A percentile compares a stretch with the other conserved stretches of the same genome.
Conservation (phyloP, 306 rosid species). For the Begonia fuchsioides region DNA sequence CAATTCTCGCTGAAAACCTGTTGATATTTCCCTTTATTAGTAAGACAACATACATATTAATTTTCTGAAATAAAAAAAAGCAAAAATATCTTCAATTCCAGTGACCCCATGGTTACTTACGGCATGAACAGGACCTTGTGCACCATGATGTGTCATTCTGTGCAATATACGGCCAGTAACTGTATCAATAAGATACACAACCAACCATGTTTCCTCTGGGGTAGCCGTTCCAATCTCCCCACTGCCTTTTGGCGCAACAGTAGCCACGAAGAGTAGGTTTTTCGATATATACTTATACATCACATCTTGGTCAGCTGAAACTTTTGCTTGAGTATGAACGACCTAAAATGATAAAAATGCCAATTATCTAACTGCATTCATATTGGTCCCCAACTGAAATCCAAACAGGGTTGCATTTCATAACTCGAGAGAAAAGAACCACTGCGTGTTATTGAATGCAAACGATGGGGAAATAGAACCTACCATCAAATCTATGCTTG, state of each 20-base stretch:
- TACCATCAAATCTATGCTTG: no score
- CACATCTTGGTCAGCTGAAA: conserved; percentile 67
- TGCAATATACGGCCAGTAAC: conserved; percentile 87
- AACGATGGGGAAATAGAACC: no score
- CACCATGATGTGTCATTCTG: conserved; percentile 80
- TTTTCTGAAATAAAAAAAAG: conserved; percentile 11
- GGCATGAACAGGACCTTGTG: conserved; percentile 92
- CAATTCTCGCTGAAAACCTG: conserved; percentile 97
- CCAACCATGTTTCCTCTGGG: conserved; percentile 85
- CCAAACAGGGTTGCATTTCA: no score
- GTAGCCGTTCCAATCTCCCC: conserved; percentile 73
- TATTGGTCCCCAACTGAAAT: no score
- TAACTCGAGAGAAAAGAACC: no score
- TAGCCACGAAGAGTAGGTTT: conserved; percentile 82
- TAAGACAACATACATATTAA: no score
- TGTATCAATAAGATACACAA: conserved; percentile 75
- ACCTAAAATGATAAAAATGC: conserved; percentile 25
- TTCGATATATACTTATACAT: conserved; percentile 78
- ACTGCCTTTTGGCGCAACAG: conserved; percentile 75
- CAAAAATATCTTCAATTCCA: conserved; percentile 7
- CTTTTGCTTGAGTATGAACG: conserved; percentile 97
- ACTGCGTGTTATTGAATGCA: no score
- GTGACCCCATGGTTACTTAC: conserved; percentile 37
- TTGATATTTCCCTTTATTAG: conserved; percentile 6
- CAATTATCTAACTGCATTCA: no score